Evolutionary conservation across 2,329 filamentous ascomycete genomes (phyloP), one percentile per base, ranked within the genome.

Genomic region (Onygenales sp.): DNA sequence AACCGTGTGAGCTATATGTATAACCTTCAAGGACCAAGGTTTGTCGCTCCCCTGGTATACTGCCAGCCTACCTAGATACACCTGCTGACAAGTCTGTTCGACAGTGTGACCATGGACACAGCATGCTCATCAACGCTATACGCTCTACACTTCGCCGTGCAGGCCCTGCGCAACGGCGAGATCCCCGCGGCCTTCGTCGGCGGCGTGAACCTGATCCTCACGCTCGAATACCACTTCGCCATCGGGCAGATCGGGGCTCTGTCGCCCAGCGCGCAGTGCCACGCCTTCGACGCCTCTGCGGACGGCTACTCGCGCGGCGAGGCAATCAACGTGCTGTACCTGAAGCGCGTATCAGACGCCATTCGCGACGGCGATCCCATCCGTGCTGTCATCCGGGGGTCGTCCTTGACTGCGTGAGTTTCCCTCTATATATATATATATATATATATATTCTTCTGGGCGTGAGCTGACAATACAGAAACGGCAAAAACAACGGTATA

Each of bases 271-370:
- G 76, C 77, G 0, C 63, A 67, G 7, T 80, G 76, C 52, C 75
- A 74, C 48, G 65, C 74, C 0, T 78, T 76, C 39, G 74, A 77
- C 48, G 63, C 65, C 4, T 58, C 64, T 6, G 77, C 76, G 0
- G 74, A 78, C 61, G 77, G 77, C 0, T 80, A 80, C 56, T 77
- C 74, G 54, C 73, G 78, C 13, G 75, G 68, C 0, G 77, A 80
- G 51, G 77, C 70, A 3, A 67, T 70, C 13, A 75, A 67, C 0
- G 62, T 71, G 6, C 62, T 80, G 4, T 65, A 77, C 3, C 55
- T 80, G n/a, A 80, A 80, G 61, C 61, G 63, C 11, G 58, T 79
- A 2, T 63, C 66, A 1, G 67, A 74, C 54, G 78, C 79, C 1
- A 37, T 76, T 10, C 65, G 63, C 2, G 74, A 77, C 14, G 73